phyloP scores from a whole-genome alignment of 2,329 filamentous ascomycete genomes.

The Arthrobotrys conoides region DNA sequence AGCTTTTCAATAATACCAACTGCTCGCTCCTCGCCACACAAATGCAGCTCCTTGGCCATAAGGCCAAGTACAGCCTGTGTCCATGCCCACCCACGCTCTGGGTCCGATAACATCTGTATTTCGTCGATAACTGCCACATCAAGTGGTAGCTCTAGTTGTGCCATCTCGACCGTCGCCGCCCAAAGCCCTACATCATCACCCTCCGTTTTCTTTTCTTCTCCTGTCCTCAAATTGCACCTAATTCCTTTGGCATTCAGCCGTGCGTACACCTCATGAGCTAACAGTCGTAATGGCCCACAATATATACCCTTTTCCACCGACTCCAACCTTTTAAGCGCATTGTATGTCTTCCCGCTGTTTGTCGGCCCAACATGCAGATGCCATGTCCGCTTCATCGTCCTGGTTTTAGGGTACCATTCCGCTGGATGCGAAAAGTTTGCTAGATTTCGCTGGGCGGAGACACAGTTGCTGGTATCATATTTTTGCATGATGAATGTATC shows the following conservation, averaged over 20 bases:
- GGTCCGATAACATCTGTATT: slow-evolving; percentile 94
- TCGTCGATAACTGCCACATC: slow-evolving; percentile 98
- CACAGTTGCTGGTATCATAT: slow-evolving; percentile 41
- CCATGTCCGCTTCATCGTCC: slow-evolving; percentile 83
- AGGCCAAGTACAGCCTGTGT: slow-evolving; percentile 90
- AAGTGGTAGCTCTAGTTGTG: slow-evolving; percentile 72
- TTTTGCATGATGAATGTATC: slow-evolving; percentile 56
- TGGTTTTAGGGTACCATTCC: slow-evolving; percentile 92
- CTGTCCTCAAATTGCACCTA: slow-evolving; percentile 85
- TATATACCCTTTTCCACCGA: slow-evolving; percentile 83
- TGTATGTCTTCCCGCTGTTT: slow-evolving; percentile 98
- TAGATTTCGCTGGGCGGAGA: slow-evolving; percentile 47
- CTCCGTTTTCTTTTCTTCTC: slow-evolving; percentile 85
- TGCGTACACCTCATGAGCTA: slow-evolving; percentile 96
- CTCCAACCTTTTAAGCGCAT: slow-evolving; percentile 87
- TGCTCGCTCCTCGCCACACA: slow-evolving; percentile 90
- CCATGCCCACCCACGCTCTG: slow-evolving; percentile 91
- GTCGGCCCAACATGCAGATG: slow-evolving; percentile 96
- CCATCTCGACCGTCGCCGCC: slow-evolving; percentile 97
- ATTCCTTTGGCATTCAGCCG: slow-evolving; percentile 84
- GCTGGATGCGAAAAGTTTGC: slow-evolving; percentile 70
- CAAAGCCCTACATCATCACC: slow-evolving; percentile 74
- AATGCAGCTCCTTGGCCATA: slow-evolving; percentile 87
- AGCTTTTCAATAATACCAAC: slow-evolving; percentile 84
- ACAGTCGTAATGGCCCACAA: slow-evolving; percentile 86